Base-by-base conservation (phyloP, 768 basidiomycete species). In the Lactarius vividus region DNA sequence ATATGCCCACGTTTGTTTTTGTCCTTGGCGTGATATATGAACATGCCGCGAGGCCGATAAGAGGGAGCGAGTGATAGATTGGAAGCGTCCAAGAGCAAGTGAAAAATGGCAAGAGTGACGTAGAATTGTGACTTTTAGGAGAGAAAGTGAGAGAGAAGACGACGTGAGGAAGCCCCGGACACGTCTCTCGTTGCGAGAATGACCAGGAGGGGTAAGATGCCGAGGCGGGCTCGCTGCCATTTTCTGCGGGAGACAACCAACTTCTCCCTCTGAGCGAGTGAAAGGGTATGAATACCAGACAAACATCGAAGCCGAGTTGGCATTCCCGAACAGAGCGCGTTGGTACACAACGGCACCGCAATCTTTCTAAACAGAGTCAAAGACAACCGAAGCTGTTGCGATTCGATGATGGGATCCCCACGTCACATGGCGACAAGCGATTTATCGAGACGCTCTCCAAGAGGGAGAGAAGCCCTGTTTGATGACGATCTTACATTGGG, bases 351-450 rank as follows among this genome's bases (percentile, higher is more conserved):
- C 49, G 49, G 49, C 49, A 33, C 54, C 54, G 28, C 9, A 66
- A 66, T 66, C 65, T 62, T 62, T 53, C 65, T 61, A 66, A 66
- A 66, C 29, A 62, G 29, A 57, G 55, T 49, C 55, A 57, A 61
- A 54, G 31, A 13, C 52, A 29, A 20, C 49, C 11, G 49, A 52
- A 52, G 49, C 49, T 28, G 35, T 63, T 53, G 59, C 29, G 46
- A 26, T 52, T 40, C 26, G 46, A 59, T 29, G 58, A 59, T 64
- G 54, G 54, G 40, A 57, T 54, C 56, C 42, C 44, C 53, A 61
- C 59, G 64, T 61, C 64, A 65, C 54, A 57, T 61, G 20, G 40
- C 23, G 20, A 66, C 49, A 52, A 54, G 64, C 55, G 64, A 65
- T 65, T 65, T 44, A 65, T 65, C 61, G 54, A 29, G 63, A 40